phyloP scores from a whole-genome alignment of 2,329 filamentous ascomycete species.

The Aspergillus sp. region DNA sequence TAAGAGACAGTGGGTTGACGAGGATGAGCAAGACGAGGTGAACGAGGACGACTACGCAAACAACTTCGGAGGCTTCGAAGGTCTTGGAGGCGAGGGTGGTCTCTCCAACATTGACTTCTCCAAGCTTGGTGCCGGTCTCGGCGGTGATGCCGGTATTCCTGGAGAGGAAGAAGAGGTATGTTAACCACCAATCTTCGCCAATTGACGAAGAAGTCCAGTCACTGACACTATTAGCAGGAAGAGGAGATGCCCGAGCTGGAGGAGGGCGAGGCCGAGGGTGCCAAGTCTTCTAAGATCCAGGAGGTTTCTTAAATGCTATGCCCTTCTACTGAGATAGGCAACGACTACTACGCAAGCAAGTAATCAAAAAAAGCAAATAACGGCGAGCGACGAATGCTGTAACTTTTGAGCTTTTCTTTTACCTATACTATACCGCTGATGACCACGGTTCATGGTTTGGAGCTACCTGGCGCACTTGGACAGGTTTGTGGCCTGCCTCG shows the following conservation, averaged over 20 bases:
- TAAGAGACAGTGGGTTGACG: constrained; percentile 77
- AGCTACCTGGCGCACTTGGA: background rate
- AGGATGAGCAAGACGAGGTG: constrained; percentile 95
- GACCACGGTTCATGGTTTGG: background rate
- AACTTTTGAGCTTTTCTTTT: background rate
- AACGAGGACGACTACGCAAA: constrained; percentile 71
- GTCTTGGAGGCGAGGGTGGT: constrained; percentile 57
- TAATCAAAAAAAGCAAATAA: background rate
- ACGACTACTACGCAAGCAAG: background rate
- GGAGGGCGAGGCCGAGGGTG: constrained; percentile 47
- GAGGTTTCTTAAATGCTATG: constrained; percentile 35
- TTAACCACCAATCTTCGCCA: constrained; percentile 17
- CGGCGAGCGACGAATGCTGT: constrained; percentile 11
- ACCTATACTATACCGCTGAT: constrained; percentile 1
- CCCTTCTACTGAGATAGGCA: background rate
- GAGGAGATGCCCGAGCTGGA: constrained; percentile 82
- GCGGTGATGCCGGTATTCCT: constrained; percentile 45
- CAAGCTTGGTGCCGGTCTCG: constrained; percentile 69
- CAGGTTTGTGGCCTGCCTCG: background rate
- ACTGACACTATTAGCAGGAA: constrained; percentile 48
- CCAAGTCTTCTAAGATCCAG: constrained; percentile 41
- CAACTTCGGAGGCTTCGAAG: constrained; percentile 54
- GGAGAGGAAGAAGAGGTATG: constrained; percentile 45
- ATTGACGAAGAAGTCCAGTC: background rate
- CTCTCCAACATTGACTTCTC: constrained; percentile 92